Conservation (phyloP, 2,329 filamentous ascomycete genomes). For the Cladosporium austrohemisphaericum region DNA sequence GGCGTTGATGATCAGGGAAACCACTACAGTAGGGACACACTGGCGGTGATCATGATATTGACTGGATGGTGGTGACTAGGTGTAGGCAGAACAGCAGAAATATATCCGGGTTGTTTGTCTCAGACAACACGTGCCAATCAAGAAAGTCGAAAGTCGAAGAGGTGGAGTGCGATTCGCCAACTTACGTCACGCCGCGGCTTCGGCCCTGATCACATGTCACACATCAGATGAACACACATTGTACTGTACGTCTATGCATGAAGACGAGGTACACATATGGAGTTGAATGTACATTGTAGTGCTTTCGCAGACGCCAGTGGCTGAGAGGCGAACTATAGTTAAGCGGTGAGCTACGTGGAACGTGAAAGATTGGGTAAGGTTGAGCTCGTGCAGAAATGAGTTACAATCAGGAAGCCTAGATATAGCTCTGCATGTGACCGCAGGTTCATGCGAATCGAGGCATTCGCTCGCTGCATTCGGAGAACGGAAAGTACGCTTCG, state of each 20-base stretch:
- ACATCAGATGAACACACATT: background rate
- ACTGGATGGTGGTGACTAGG: background rate
- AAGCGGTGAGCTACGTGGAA: too few relatives aligned
- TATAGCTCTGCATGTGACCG: background rate
- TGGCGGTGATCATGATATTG: background rate
- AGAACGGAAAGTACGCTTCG: too few relatives aligned
- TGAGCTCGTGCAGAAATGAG: too few relatives aligned
- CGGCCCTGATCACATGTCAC: constrained; percentile 1
- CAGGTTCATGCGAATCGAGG: too few relatives aligned
- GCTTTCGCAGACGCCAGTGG: too few relatives aligned
- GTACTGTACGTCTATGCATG: too few relatives aligned
- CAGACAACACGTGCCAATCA: constrained; percentile 12
- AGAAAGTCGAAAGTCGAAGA: background rate
- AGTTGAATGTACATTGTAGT: too few relatives aligned
- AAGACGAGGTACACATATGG: too few relatives aligned
- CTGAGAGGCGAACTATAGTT: too few relatives aligned
- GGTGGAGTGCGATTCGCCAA: constrained; percentile 2
- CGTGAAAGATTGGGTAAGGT: too few relatives aligned
- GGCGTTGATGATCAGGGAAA: background rate
- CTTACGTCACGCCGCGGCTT: constrained; percentile 1
- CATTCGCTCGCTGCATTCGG: too few relatives aligned
- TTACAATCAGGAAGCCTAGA: too few relatives aligned
- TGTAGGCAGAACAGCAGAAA: background rate
- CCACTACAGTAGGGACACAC: background rate
- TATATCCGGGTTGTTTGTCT: constrained; percentile 3